Percentiles rank a stretch among this genome's conserved stretches.
Evolutionary conservation across 2,329 filamentous ascomycete species (phyloP).

Genomic region (Ophiocordyceps camponoti-leonardi): DNA sequence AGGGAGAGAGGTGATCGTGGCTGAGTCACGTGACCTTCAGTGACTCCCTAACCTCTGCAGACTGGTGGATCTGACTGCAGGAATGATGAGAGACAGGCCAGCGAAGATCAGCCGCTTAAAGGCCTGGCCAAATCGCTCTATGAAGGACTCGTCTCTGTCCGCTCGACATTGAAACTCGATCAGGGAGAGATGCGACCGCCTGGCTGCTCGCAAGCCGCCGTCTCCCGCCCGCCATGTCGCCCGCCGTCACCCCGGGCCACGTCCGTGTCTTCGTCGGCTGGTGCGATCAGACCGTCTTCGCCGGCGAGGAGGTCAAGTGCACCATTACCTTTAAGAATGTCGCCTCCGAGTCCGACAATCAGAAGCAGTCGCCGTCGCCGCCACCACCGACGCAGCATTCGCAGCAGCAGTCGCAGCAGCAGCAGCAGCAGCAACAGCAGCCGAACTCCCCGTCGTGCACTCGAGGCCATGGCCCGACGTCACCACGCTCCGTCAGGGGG

Average conservation of each 20-base stretch:
- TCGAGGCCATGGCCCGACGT: conserved; percentile 18
- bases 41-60: no score
- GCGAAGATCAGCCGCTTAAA: neutral
- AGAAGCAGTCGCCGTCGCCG: conserved; percentile 24
- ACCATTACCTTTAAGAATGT: conserved; percentile 94
- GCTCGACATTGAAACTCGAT: neutral
- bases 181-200: conserved; percentile 4
- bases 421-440: neutral
- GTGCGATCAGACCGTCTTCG: conserved; percentile 87
- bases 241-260: conserved; percentile 37
- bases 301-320: conserved; percentile 89
- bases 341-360: conserved; percentile 21
- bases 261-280: conserved; percentile 93
- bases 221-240: conserved; percentile 25
- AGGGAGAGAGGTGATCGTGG: no score
- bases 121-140: no score
- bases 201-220: conserved; percentile 10
- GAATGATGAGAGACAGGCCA: neutral
- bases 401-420: conserved; percentile 1
- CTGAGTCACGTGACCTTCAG: no score
- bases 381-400: conserved; percentile 21
- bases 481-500: conserved; percentile 27
- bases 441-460: neutral
- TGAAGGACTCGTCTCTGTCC: neutral
- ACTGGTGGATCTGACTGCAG: neutral